Conservation (phyloP, 768 basidiomycete species). For the Leccinum boreale region DNA sequence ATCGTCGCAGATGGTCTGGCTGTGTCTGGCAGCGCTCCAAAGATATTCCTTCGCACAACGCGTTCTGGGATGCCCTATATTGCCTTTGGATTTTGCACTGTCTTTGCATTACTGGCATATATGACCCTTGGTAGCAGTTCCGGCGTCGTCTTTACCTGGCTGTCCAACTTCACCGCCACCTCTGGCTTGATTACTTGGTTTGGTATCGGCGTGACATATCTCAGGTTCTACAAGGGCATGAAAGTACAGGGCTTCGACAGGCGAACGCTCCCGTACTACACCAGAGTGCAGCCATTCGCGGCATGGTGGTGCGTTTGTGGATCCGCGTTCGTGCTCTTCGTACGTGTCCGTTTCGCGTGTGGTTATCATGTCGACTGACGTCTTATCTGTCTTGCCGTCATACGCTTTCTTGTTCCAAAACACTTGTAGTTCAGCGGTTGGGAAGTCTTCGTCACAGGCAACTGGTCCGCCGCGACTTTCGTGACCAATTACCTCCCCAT, state of each 20-base stretch:
- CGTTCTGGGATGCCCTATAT: conserved; percentile 44
- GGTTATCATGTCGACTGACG: not conserved
- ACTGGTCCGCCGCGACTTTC: conserved; percentile 38
- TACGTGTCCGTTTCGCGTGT: conserved; percentile 16
- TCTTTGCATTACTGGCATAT: conserved; percentile 39
- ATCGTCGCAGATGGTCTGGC: conserved; percentile 48
- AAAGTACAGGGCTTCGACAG: conserved; percentile 48
- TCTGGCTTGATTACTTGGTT: conserved; percentile 44
- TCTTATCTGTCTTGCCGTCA: not conserved
- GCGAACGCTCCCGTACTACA: conserved; percentile 42
- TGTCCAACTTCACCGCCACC: conserved; percentile 33
- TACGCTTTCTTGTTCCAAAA: not conserved
- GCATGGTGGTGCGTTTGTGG: conserved; percentile 36
- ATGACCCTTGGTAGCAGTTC: conserved; percentile 37
- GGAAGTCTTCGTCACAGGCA: conserved; percentile 38
- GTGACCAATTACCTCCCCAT: conserved; percentile 43
- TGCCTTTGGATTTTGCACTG: conserved; percentile 27
- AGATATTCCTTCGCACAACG: conserved; percentile 43
- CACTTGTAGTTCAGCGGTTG: conserved; percentile 37
- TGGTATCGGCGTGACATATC: conserved; percentile 43
- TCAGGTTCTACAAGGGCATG: conserved; percentile 47
- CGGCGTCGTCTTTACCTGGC: conserved; percentile 42
- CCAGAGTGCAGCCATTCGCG: conserved; percentile 40
- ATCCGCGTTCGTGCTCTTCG: conserved; percentile 32
- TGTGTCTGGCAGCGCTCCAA: conserved; percentile 50